phyloP scores from a whole-genome alignment of 1,284 basidiomycete species.

The Apiotrichum gracile region DNA sequence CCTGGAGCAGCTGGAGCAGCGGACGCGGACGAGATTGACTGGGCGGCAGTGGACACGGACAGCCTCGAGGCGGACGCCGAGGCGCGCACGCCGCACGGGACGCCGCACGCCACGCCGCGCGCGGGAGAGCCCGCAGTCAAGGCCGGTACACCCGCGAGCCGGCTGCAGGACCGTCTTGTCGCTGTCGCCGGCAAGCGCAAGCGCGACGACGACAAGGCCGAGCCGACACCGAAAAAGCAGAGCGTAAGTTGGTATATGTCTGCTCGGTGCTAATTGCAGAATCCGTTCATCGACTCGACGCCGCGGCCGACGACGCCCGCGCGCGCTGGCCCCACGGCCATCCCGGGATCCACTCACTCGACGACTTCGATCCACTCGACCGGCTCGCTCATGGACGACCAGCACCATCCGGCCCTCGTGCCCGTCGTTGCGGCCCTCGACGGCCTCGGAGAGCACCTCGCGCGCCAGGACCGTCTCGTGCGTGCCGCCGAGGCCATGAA shows the following conservation, averaged over 20 bases:
- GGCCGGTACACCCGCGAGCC: neutral
- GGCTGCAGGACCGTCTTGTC: slow-evolving; percentile 1
- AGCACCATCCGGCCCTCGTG: slow-evolving; percentile 24
- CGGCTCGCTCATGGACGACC: neutral
- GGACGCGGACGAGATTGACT: slow-evolving; percentile 26
- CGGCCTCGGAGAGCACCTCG: slow-evolving; percentile 32
- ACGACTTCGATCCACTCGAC: neutral
- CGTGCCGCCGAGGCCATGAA: slow-evolving; percentile 36
- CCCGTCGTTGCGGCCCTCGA: slow-evolving; percentile 23
- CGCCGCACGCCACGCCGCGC: neutral
- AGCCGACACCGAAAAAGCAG: neutral
- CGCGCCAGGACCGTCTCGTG: slow-evolving; percentile 37
- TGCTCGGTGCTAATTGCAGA: neutral
- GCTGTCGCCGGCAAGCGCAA: slow-evolving; percentile 3
- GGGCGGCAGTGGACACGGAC: slow-evolving; percentile 34
- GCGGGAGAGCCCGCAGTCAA: no score
- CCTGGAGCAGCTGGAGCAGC: neutral
- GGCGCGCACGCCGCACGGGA: neutral
- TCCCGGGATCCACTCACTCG: neutral
- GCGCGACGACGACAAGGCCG: neutral
- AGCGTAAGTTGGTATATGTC: neutral
- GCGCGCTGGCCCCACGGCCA: neutral
- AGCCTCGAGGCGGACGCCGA: slow-evolving; percentile 30
- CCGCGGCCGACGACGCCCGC: no score
- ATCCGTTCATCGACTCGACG: no score